Evolutionary conservation across 1,284 basidiomycete genomes (phyloP).

Genomic region (Vanrija pseudolonga): DNA sequence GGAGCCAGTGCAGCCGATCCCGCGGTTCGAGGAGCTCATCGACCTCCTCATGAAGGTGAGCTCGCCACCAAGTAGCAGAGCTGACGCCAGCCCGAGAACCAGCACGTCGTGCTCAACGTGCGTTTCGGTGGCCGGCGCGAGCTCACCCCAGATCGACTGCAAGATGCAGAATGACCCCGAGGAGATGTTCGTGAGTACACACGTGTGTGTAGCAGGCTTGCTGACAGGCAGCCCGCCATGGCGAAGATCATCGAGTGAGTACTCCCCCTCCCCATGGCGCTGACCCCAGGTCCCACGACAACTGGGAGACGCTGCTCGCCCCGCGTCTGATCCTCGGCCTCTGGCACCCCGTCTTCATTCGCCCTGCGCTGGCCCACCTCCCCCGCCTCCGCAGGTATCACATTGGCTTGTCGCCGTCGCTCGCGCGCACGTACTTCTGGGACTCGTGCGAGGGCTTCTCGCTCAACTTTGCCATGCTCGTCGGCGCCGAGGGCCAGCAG

Average conservation of each 20-base stretch:
- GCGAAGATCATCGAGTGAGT: conserved; percentile 61
- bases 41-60: conserved; percentile 65
- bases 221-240: conserved; percentile 61
- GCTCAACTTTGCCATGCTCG: conserved; percentile 72
- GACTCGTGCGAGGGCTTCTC: conserved; percentile 84
- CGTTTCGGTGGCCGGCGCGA: conserved; percentile 6
- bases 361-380: conserved; percentile 67
- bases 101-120: conserved; percentile 75
- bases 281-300: conserved; percentile 54
- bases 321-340: conserved; percentile 80
- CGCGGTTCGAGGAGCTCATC: conserved; percentile 77
- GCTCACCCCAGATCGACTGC: conserved; percentile 63
- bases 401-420: conserved; percentile 67
- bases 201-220: no score
- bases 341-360: conserved; percentile 91
- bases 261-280: not conserved
- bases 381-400: conserved; percentile 75
- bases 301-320: conserved; percentile 75
- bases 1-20: conserved; percentile 78
- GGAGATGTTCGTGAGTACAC: conserved; percentile 62
- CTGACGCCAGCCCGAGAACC: conserved; percentile 63
- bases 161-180: conserved; percentile 91
- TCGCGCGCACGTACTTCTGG: conserved; percentile 90
- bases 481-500: conserved; percentile 60
- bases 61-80: conserved; percentile 40